Conservation (phyloP, 192 early-diverging fungal species). For the Backusella sp. region DNA sequence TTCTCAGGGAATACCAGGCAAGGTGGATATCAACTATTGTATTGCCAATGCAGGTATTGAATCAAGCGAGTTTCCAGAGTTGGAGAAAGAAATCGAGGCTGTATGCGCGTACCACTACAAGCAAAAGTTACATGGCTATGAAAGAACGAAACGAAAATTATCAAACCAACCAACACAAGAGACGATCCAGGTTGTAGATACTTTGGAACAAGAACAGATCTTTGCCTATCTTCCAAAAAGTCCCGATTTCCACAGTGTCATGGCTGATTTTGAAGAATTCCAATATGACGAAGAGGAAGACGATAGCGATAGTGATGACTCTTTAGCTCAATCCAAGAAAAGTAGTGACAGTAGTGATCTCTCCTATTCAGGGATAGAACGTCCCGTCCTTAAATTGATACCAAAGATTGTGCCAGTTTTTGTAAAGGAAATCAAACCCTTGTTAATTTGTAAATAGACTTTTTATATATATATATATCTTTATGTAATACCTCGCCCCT, state of each 20-base stretch:
- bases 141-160: conserved; percentile 1
- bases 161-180: background rate
- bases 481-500: too few species aligned
- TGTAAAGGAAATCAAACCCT: conserved; percentile 3
- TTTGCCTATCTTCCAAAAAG: conserved; percentile 3
- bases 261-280: conserved; percentile 8
- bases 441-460: background rate
- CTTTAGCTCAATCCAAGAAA: background rate
- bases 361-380: conserved; percentile 7
- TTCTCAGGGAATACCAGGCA: background rate
- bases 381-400: background rate
- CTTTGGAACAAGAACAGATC: background rate
- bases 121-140: background rate
- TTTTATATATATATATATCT: background rate
- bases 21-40: background rate
- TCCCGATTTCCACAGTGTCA: background rate
- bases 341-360: conserved; percentile 9
- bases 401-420: conserved; percentile 10
- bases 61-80: background rate
- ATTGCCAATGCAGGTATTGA: background rate
- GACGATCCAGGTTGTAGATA: background rate
- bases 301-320: background rate
- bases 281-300: background rate
- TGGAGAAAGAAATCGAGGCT: conserved; percentile 4
- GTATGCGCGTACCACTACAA: background rate